phyloP scores from a whole-genome alignment of 208 protist species.

The Wallacemonas rigidus region DNA sequence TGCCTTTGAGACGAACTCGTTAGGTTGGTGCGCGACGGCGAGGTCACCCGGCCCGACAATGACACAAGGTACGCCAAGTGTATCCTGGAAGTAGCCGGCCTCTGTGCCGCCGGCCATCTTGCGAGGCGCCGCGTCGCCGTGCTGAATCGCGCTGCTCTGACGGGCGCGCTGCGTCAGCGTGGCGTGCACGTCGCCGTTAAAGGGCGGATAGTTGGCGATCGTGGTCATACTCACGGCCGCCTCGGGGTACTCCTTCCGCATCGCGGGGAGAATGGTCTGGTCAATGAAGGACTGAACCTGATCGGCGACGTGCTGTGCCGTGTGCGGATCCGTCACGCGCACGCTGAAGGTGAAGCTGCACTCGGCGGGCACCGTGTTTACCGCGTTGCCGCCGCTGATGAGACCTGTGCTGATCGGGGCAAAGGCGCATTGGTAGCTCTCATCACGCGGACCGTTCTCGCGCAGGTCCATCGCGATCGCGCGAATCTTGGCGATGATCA shows the following conservation, averaged over 20 bases:
- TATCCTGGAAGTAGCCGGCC: slow-evolving; percentile 51
- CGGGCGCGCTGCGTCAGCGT: slow-evolving; percentile 33
- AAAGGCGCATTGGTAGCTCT: slow-evolving; percentile 29
- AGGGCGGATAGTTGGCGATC: slow-evolving; percentile 16
- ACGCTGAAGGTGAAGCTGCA: slow-evolving; percentile 43
- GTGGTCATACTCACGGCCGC: slow-evolving; percentile 24
- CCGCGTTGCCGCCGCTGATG: slow-evolving; percentile 41
- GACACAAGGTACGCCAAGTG: slow-evolving; percentile 42
- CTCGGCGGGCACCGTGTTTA: slow-evolving; percentile 57
- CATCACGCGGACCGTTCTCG: slow-evolving; percentile 18
- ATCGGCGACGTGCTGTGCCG: slow-evolving; percentile 25
- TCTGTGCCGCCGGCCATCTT: slow-evolving; percentile 46
- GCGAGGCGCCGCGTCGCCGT: slow-evolving; percentile 15
- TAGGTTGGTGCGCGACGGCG: slow-evolving; percentile 51
- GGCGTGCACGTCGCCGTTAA: slow-evolving; percentile 34
- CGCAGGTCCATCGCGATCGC: slow-evolving; percentile 28
- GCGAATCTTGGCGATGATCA: slow-evolving; percentile 43
- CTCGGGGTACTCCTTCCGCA: slow-evolving; percentile 45
- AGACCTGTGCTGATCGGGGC: slow-evolving; percentile 26
- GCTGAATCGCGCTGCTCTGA: too few relatives aligned
- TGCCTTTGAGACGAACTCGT: too few relatives aligned
- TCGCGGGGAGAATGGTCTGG: slow-evolving; percentile 26
- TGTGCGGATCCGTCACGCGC: slow-evolving; percentile 21
- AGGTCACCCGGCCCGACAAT: slow-evolving; percentile 51
- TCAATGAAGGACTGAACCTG: slow-evolving; percentile 36